Base-by-base conservation (phyloP, 176 grass and related monocot genomes). In the Cenchrus fungigraminus region DNA sequence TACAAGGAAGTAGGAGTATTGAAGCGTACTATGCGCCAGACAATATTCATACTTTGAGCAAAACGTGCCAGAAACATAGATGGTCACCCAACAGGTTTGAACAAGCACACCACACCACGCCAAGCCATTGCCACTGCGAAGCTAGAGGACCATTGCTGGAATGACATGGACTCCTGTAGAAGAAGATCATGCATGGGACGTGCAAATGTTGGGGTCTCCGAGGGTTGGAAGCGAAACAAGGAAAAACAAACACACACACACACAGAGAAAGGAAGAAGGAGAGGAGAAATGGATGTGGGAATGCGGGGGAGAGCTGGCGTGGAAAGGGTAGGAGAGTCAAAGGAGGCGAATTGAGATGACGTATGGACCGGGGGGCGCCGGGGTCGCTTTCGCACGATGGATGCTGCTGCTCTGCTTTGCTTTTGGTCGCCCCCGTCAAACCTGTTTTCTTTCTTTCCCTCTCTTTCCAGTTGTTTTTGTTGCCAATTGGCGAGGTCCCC, bases 291-390 rank as follows among this genome's bases (percentile, higher is more conserved):
- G 25, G 44, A 7, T n/a, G 85, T 58, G 78, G 78, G 77, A 81
- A 81, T n/a, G 77, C 69, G 6, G 77, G 6, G 77, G 57, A 81
- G 37, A 87, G 77, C 32, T 54, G 86, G 53, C 69, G 51, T 42
- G 29, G 78, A 50, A 60, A 85, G 31, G 49, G 3, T 15, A 14
- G 25, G 20, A 12, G 17, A 46, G 88, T 87, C 89, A 91, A 92
- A 89, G 78, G 7, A 37, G 69, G 25, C 56, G 32, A 68, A 55
- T 64, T 44, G 64, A 60, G 79, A 77, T 80, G 85, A 80, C 74
- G 89, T 88, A 79, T 85, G 76, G 81, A 76, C 55, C 60, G 85
- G 85, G 86, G 79, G 63, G 63, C 40, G 45, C 4, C 37, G 37
- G 37, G 40, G 75, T 91, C 75, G 80, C 68, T 83, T 12, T 51